Evolutionary conservation across 345 rosid species (phyloP), one percentile per base, ranked within the genome.

Genomic region (Combretum micranthum): DNA sequence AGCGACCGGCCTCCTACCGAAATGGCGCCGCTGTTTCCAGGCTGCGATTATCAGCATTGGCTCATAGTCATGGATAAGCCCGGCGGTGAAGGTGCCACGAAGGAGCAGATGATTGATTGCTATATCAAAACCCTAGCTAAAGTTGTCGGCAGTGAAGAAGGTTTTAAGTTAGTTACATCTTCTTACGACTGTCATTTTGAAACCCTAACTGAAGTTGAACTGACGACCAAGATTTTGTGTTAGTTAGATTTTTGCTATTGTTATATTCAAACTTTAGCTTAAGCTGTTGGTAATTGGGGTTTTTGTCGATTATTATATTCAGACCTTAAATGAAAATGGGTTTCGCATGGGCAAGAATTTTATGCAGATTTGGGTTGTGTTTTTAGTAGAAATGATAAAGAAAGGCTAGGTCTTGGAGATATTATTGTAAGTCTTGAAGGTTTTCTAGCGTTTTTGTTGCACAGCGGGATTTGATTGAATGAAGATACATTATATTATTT

Each of bases 11-110:
- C 96, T 3, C 96, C 97, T 26, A 90, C 88, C 42, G 97, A 94
- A 64, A 90, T 89, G 97, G 84, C 94, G 4, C 96, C 96, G 12
- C 86, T 90, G 55, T 94, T 94, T 47, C 92, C 96, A 0, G 97
- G 97, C 0, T 90, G 97, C 53, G 99, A 94, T 50, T 94, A 90
- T 54, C 75, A 85, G 67, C 99, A 90, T 74, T 93, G 97, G 97
- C 97, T 93, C 44, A 93, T 87, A 51, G 90, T 94, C 22, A 94
- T 90, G 86, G 96, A 94, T 53, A 87, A 90, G 66, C 95, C 96
- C 9, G 95, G 97, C 4, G 95, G 96, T 2, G 96, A 90, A 47
- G 85, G 81, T 0, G 95, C 96, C 13, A 77, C 79, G 20, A 90
- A 94, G 74, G 88, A 94, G 81, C 85, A 90, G 68, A 94, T 94